These are phyloP conservation scores for Bertia moriformis DNA, from an alignment of 2,329 filamentous ascomycete species.

Conservation along the genomic window DNA sequence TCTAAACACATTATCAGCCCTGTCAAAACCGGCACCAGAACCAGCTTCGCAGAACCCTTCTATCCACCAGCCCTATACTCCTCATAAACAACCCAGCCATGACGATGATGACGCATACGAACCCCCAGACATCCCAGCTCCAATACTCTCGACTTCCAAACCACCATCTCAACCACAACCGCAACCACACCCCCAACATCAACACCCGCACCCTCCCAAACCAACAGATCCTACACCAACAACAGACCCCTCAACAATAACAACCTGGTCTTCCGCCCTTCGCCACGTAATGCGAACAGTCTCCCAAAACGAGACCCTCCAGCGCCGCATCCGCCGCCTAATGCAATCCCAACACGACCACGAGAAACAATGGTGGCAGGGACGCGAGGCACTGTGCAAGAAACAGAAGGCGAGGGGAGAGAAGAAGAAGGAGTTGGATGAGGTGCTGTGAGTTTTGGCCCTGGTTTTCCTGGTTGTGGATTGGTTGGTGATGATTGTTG, in stretches of 20 bases:
- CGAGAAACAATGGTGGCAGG: neutral
- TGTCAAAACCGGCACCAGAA: too few species aligned
- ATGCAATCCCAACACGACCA: neutral
- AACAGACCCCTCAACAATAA: neutral
- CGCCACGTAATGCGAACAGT: neutral
- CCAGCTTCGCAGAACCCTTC: too few species aligned
- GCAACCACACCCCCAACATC: too few species aligned
- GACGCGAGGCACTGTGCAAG: neutral
- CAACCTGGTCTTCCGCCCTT: neutral
- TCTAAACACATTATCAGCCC: neutral
- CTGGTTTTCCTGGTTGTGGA: too few species aligned
- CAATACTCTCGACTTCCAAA: too few species aligned
- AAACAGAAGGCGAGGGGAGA: neutral
- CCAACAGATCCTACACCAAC: too few species aligned
- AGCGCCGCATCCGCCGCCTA: neutral
- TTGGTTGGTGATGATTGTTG: too few species aligned
- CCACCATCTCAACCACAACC: too few species aligned
- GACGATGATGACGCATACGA: neutral
- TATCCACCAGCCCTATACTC: too few species aligned
- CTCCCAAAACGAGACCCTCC: neutral
- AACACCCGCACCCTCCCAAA: too few species aligned
- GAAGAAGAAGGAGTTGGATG: slow-evolving; percentile 1
- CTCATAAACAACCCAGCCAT: neutral
- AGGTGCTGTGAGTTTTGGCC: neutral
- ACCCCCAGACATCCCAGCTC: neutral